phyloP scores from a whole-genome alignment of 805 yeast species.

The Lachancea fermentati region DNA sequence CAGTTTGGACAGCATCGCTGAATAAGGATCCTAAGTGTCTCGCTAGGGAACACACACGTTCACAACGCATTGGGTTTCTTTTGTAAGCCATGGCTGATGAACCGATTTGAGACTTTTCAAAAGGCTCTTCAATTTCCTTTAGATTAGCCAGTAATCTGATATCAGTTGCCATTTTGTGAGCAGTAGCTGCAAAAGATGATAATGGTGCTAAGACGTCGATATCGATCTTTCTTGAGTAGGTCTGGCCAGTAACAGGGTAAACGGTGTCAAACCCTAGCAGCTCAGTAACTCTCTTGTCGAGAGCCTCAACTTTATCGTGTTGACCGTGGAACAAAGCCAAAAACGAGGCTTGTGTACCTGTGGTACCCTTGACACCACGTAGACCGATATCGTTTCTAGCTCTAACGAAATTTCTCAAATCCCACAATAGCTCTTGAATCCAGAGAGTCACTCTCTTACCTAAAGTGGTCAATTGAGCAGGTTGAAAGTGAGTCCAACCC shows the following conservation, averaged over 20 bases:
- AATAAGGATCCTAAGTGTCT: constrained; percentile 90
- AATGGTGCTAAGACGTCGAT: constrained; percentile 89
- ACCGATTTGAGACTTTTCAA: constrained; percentile 97
- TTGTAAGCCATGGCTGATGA: constrained; percentile 99
- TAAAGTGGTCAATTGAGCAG: constrained; percentile 97
- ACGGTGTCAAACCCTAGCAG: constrained; percentile 90
- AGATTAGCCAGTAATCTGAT: constrained; percentile 91
- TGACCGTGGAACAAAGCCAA: constrained; percentile 92
- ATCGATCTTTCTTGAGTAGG: constrained; percentile 97
- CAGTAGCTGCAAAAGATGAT: constrained; percentile 90
- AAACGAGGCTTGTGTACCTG: constrained; percentile 98
- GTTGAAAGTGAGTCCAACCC: constrained; percentile 99
- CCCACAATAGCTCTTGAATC: constrained; percentile 98
- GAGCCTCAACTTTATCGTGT: constrained; percentile 90
- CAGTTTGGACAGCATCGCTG: constrained; percentile 92
- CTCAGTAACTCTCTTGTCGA: constrained; percentile 89
- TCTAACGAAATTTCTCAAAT: constrained; percentile 88
- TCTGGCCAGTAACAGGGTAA: constrained; percentile 97
- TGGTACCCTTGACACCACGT: constrained; percentile 98
- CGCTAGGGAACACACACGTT: constrained; percentile 96
- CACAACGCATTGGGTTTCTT: constrained; percentile 99
- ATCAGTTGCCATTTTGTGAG: constrained; percentile 97
- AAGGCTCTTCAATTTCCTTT: constrained; percentile 97
- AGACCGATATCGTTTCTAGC: constrained; percentile 95
- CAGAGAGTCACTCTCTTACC: constrained; percentile 97